These are phyloP conservation scores for Diphasiastrum complanatum DNA, from an alignment of 83 land plant genomes.

Conservation along the genomic window DNA sequence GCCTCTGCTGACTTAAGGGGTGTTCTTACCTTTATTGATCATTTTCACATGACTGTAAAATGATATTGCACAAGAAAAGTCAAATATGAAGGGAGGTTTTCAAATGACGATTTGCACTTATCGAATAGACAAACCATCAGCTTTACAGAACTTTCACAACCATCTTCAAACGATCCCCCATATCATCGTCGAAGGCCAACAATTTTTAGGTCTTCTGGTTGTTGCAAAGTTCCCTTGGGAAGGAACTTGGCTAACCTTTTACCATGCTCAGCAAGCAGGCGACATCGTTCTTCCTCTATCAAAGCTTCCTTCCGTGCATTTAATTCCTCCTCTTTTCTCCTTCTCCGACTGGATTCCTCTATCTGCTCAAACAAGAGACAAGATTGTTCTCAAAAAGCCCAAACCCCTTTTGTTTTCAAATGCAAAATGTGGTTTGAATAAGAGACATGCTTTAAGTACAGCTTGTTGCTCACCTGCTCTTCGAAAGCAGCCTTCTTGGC, in stretches of 20 bases:
- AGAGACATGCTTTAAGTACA: no score
- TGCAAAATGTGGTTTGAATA: no score
- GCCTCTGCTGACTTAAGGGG: no score
- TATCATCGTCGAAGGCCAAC: constrained; percentile 5
- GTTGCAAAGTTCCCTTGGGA: constrained; percentile 1
- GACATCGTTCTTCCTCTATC: constrained; percentile 2
- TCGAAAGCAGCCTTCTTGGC: constrained; percentile 5
- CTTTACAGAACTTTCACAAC: no score
- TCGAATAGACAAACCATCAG: no score
- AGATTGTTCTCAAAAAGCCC: background rate
- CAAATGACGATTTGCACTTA: no score
- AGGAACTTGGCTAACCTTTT: constrained; percentile 8
- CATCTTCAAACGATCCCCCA: no score
- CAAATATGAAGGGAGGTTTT: no score
- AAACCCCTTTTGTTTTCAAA: no score
- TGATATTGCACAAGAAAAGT: no score
- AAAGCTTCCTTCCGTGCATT: background rate
- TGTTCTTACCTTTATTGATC: no score
- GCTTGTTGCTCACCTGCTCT: constrained; percentile 1
- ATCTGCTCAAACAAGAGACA: constrained; percentile 1
- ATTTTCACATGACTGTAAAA: no score
- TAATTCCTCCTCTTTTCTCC: constrained; percentile 9
- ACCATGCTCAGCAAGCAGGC: constrained; percentile 4
- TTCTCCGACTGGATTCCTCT: background rate
- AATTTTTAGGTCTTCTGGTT: constrained; percentile 2